Conservation (phyloP, 1,139 yeast genomes). For the Sugiyamaella novakii region DNA sequence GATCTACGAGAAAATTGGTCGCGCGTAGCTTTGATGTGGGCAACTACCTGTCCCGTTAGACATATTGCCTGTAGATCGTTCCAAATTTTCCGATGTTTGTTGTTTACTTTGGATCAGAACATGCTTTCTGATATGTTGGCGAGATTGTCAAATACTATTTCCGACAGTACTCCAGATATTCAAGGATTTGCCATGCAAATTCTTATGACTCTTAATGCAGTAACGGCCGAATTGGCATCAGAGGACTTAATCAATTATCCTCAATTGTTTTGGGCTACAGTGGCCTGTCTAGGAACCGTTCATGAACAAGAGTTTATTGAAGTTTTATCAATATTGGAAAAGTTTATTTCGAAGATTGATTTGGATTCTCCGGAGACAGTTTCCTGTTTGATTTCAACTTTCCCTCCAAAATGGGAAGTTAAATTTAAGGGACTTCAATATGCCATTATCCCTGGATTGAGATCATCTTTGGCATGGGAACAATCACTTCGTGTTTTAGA, state of each 20-base stretch:
- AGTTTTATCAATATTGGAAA: conserved; percentile 75
- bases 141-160: conserved; percentile 85
- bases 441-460: conserved; percentile 74
- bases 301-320: conserved; percentile 95
- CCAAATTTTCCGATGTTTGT: conserved; percentile 82
- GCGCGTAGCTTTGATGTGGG: conserved; percentile 83
- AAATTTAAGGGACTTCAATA: conserved; percentile 86
- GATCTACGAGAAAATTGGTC: conserved; percentile 82
- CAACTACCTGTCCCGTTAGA: conserved; percentile 95
- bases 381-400: conserved; percentile 75
- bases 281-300: conserved; percentile 85
- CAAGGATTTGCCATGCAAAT: conserved; percentile 98
- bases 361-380: conserved; percentile 85
- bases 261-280: conserved; percentile 93
- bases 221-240: conserved; percentile 79
- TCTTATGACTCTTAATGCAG: conserved; percentile 89
- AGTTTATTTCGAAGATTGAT: conserved; percentile 84
- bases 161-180: conserved; percentile 85
- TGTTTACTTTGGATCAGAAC: conserved; percentile 75
- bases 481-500: conserved; percentile 74
- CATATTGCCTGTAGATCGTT: conserved; percentile 97
- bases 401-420: conserved; percentile 97
- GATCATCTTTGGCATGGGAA: conserved; percentile 80
- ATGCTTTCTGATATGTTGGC: conserved; percentile 96
- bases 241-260: conserved; percentile 84